Percentiles rank a stretch among this genome's conserved stretches.
Evolutionary conservation across 2,329 filamentous ascomycete species (phyloP).

Genomic region (Leptographium procerum): DNA sequence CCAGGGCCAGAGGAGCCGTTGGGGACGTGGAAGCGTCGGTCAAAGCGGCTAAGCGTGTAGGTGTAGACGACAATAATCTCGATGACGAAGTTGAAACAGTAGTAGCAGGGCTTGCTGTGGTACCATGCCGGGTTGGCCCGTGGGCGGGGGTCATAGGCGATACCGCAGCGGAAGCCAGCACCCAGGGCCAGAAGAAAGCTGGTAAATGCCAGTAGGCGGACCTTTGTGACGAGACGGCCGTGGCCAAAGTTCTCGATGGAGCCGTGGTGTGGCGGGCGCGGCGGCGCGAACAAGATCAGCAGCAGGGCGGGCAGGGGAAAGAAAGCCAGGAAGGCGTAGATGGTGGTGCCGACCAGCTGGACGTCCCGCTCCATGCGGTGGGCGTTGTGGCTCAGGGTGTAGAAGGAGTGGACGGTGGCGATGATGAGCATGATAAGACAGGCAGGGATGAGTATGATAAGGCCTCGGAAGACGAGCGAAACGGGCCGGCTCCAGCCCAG

Average conservation of each 20-base stretch:
- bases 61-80: constrained; percentile 60
- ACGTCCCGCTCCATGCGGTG: constrained; percentile 46
- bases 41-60: constrained; percentile 58
- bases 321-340: constrained; percentile 54
- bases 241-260: constrained; percentile 50
- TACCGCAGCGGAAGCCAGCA: constrained; percentile 56
- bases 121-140: constrained; percentile 52
- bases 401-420: constrained; percentile 52
- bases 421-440: constrained; percentile 57
- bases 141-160: constrained; percentile 40
- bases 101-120: constrained; percentile 61
- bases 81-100: constrained; percentile 65
- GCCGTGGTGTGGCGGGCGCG: constrained; percentile 12
- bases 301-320: constrained; percentile 49
- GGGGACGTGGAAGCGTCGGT: constrained; percentile 64
- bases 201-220: constrained; percentile 49
- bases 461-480: constrained; percentile 38
- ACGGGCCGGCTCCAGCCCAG: constrained; percentile 55
- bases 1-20: constrained; percentile 53
- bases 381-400: constrained; percentile 44
- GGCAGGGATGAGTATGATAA: constrained; percentile 44
- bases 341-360: constrained; percentile 50
- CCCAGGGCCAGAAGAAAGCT: constrained; percentile 53
- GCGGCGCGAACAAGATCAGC: constrained; percentile 35
- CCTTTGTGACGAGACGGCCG: constrained; percentile 56